A percentile compares a stretch with the other conserved stretches of the same genome.
Evolutionary conservation across 495 filamentous ascomycete genomes (phyloP).

Genomic region (Halenospora varia): DNA sequence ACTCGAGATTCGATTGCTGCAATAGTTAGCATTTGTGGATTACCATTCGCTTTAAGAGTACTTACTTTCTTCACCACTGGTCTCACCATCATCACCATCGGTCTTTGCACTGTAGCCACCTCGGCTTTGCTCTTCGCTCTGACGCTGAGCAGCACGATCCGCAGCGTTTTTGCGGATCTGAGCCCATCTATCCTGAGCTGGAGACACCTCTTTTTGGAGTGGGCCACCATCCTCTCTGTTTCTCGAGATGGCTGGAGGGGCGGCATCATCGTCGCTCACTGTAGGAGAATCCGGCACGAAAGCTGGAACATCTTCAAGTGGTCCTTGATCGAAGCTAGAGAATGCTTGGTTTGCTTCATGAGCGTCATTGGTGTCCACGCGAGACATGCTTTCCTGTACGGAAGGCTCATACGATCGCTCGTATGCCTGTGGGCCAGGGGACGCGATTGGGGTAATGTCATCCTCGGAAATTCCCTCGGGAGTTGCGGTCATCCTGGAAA

Average conservation of each 20-base stretch:
- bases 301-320: conserved; percentile 79
- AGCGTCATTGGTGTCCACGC: conserved; percentile 61
- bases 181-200: conserved; percentile 76
- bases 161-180: conserved; percentile 94
- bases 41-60: conserved; percentile 20
- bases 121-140: conserved; percentile 52
- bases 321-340: conserved; percentile 85
- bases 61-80: conserved; percentile 95
- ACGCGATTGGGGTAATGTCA: conserved; percentile 28
- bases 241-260: conserved; percentile 20
- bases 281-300: conserved; percentile 69
- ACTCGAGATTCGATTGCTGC: conserved; percentile 92
- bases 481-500: background rate
- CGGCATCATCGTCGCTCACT: conserved; percentile 39
- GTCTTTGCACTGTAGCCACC: conserved; percentile 46
- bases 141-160: conserved; percentile 59
- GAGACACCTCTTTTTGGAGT: conserved; percentile 24
- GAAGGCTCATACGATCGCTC: conserved; percentile 43
- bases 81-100: conserved; percentile 71
- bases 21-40: conserved; percentile 28
- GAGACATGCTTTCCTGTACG: conserved; percentile 52
- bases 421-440: conserved; percentile 26
- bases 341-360: conserved; percentile 66
- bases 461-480: conserved; percentile 20
- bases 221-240: conserved; percentile 2